A percentile compares a stretch with the other conserved stretches of the same genome.
These are phyloP conservation scores for Tolypocladium album DNA, from an alignment of 2,329 filamentous ascomycete species.

Conservation along the genomic window DNA sequence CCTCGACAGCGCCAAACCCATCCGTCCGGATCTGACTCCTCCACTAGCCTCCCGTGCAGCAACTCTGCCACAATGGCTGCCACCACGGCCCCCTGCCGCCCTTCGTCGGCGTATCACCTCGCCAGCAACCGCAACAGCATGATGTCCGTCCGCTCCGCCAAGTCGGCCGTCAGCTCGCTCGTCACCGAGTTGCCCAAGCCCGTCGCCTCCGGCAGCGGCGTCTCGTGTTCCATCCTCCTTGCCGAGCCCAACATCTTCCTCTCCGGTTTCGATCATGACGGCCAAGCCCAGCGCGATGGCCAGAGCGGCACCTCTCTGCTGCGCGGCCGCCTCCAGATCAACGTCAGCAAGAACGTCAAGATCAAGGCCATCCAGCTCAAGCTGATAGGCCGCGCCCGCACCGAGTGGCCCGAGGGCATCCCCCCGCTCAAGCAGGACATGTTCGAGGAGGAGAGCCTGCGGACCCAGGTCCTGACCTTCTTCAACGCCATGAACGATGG, in stretches of 20 bases:
- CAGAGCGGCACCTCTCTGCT: constrained; percentile 71
- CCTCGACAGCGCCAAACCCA: constrained; percentile 3
- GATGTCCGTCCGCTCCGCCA: constrained; percentile 38
- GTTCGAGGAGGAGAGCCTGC: constrained; percentile 72
- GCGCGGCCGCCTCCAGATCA: constrained; percentile 71
- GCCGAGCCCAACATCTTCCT: constrained; percentile 75
- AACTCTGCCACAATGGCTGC: constrained; percentile 11
- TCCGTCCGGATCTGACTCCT: neutral
- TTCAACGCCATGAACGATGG: constrained; percentile 67
- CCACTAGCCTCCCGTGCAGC: neutral
- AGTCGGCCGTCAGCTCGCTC: constrained; percentile 37
- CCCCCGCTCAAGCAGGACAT: constrained; percentile 77
- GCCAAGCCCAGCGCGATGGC: constrained; percentile 38
- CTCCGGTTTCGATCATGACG: constrained; percentile 66
- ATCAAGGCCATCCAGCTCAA: constrained; percentile 84
- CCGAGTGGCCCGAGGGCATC: constrained; percentile 95
- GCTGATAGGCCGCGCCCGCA: constrained; percentile 74
- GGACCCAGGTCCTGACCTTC: constrained; percentile 83
- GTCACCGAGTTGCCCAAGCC: constrained; percentile 57
- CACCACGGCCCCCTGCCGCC: constrained; percentile 9
- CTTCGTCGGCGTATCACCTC: constrained; percentile 13
- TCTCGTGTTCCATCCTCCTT: constrained; percentile 62
- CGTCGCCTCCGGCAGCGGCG: constrained; percentile 66
- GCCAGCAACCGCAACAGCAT: constrained; percentile 34
- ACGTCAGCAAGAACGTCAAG: constrained; percentile 81